Evolutionary conservation across 148 eudicot species (phyloP).

Genomic region (Nyssa sinensis): DNA sequence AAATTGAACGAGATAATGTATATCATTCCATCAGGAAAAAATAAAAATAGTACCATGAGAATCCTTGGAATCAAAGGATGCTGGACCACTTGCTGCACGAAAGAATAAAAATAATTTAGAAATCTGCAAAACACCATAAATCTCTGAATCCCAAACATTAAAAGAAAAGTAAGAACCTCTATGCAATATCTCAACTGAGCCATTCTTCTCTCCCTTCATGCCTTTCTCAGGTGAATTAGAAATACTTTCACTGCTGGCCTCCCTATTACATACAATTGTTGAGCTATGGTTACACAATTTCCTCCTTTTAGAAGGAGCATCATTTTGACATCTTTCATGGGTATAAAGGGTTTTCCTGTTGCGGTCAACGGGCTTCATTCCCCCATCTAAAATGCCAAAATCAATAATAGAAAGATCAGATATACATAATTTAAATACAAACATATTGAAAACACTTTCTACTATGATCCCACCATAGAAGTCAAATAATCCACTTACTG

Average conservation of each 20-base stretch:
- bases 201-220: slow-evolving; percentile 35
- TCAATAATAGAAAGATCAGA: background rate
- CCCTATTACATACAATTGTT: slow-evolving; percentile 52
- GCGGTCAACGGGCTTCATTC: slow-evolving; percentile 38
- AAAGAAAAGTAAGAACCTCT: slow-evolving; percentile 46
- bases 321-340: slow-evolving; percentile 53
- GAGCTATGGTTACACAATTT: slow-evolving; percentile 52
- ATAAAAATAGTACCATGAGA: slow-evolving; percentile 53
- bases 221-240: slow-evolving; percentile 72
- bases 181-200: slow-evolving; percentile 32
- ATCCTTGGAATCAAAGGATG: slow-evolving; percentile 45
- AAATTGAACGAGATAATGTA: background rate
- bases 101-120: background rate
- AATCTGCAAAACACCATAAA: slow-evolving; percentile 9
- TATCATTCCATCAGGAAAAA: background rate
- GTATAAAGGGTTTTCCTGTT: slow-evolving; percentile 50
- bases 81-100: slow-evolving; percentile 52
- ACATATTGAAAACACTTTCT: background rate
- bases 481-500: slow-evolving; percentile 41
- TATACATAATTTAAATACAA: background rate
- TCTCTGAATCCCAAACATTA: background rate
- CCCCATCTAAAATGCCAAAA: slow-evolving; percentile 42
- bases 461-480: slow-evolving; percentile 4
- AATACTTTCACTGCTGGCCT: slow-evolving; percentile 74
- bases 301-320: slow-evolving; percentile 73